Evolutionary conservation across 1,284 basidiomycete species (phyloP), one percentile per base, ranked within the genome.

Genomic region (Austropuccinia psidii): DNA sequence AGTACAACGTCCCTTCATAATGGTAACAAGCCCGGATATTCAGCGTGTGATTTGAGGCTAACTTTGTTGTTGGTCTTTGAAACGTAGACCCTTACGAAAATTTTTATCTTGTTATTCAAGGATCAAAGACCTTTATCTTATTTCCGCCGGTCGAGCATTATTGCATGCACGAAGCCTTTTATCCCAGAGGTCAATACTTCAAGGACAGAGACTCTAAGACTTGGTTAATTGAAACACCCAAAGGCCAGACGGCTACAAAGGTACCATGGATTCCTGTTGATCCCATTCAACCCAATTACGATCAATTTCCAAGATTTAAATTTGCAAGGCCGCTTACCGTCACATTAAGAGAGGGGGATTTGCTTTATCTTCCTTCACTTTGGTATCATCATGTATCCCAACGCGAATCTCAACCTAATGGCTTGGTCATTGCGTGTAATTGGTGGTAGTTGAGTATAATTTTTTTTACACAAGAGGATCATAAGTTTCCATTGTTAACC

Each of bases 371-470:
- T 31, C 93, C 92, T 21, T 86, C 89, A 1, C 88, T 90, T 0
- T 95, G 93, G 93, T 95, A 89, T 88, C 93, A 95, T 80, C 85
- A 89, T 78, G 91, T 95, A 52, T 83, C 85, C 39, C 85, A 91
- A 81, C 39, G 49, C 15, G 31, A 31, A 21, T 27, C 55, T 17
- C 45, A 17, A 47, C 57, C 41, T n/a, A 37, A 13, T 27, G 67
- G 43, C 37, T 60, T 70, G 24, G 50, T 70, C 24, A 57, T 70
- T 24, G 67, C 67, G n/a, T 70, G 67, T 37, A 70, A 70, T 50
- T 70, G 67, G 67, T 70, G 67, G 67, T 70, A 70, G 67, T 70
- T 70, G 43, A 70, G 67, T 70, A 4, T 50, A n/a, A 57, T 24
- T 24, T 41, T 43, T 35, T 58, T n/a, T 57, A 17, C 47, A 7